A percentile compares a stretch with the other conserved stretches of the same genome.
Conservation (phyloP, 2,329 filamentous ascomycete species). For the Huntiella omanensis region DNA sequence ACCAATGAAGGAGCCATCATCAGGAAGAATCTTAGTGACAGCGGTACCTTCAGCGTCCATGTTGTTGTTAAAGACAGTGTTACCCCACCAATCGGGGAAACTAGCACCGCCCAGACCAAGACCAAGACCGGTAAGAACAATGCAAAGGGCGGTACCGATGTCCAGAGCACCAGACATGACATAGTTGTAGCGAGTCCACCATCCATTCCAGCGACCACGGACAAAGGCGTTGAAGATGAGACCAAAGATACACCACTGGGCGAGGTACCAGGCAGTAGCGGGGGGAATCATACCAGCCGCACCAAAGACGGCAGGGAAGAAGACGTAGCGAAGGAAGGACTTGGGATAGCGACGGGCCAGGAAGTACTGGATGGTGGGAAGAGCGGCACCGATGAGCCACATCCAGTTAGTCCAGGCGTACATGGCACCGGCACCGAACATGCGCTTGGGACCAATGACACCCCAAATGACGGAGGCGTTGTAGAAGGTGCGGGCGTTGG, state of each 20-base stretch:
- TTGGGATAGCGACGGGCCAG: slow-evolving; percentile 28
- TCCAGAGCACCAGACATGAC: slow-evolving; percentile 39
- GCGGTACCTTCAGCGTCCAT: slow-evolving; percentile 16
- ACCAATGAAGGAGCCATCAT: slow-evolving; percentile 16
- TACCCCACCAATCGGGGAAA: slow-evolving; percentile 34
- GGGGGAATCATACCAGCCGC: slow-evolving; percentile 31
- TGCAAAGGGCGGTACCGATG: slow-evolving; percentile 37
- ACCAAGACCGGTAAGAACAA: slow-evolving; percentile 31
- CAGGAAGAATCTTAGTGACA: slow-evolving; percentile 16
- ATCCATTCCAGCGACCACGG: slow-evolving; percentile 29
- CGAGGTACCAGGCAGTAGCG: slow-evolving; percentile 35
- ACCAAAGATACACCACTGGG: slow-evolving; percentile 35
- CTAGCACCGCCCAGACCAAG: slow-evolving; percentile 25
- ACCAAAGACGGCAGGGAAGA: slow-evolving; percentile 34
- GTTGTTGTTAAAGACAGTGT: slow-evolving; percentile 19
- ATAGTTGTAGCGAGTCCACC: slow-evolving; percentile 44
- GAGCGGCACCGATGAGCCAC: slow-evolving; percentile 32
- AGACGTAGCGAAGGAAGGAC: slow-evolving; percentile 28
- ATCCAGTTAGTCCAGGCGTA: slow-evolving; percentile 34
- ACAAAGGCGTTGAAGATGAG: slow-evolving; percentile 36
- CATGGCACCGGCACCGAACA: slow-evolving; percentile 22
- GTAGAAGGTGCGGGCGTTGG: slow-evolving; percentile 38
- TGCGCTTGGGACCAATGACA: slow-evolving; percentile 27
- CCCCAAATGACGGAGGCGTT: slow-evolving; percentile 43
- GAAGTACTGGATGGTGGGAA: slow-evolving; percentile 30